Evolutionary conservation across 2,329 filamentous ascomycete genomes (phyloP).

Genomic region (Biscogniauxia mediterranea): DNA sequence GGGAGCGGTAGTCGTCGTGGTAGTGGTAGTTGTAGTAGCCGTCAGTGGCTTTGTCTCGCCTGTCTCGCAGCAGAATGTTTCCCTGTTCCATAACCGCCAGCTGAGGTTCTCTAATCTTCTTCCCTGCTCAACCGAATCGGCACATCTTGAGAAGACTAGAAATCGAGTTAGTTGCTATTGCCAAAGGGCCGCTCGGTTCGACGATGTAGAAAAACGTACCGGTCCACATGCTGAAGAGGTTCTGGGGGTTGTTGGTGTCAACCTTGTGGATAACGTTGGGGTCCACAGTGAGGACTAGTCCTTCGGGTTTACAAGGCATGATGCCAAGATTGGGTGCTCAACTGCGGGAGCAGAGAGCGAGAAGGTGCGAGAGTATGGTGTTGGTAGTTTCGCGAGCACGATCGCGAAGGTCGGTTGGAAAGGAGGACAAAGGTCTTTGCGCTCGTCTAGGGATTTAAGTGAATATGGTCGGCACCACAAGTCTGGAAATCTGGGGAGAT

Average conservation of each 20-base stretch:
- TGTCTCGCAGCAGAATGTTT: slow-evolving; percentile 83
- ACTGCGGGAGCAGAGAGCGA: slow-evolving; percentile 21
- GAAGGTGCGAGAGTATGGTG: slow-evolving; percentile 17
- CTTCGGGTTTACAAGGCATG: slow-evolving; percentile 83
- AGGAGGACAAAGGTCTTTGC: slow-evolving; percentile 6
- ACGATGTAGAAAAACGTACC: slow-evolving; percentile 56
- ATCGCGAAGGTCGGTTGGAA: slow-evolving; percentile 23
- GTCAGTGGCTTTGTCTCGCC: slow-evolving; percentile 48
- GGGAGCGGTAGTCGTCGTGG: neutral
- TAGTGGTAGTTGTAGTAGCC: neutral
- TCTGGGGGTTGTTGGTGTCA: slow-evolving; percentile 88
- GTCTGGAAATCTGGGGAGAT: slow-evolving; percentile 8
- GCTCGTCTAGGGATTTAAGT: neutral
- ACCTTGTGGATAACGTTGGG: slow-evolving; percentile 90
- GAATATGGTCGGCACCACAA: slow-evolving; percentile 21
- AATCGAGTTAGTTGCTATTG: slow-evolving; percentile 32
- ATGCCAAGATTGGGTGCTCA: slow-evolving; percentile 30
- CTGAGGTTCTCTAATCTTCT: slow-evolving; percentile 90
- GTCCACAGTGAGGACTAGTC: slow-evolving; percentile 88
- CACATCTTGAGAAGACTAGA: slow-evolving; percentile 88
- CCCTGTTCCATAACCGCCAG: slow-evolving; percentile 92
- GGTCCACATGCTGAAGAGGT: slow-evolving; percentile 95
- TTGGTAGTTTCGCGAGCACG: slow-evolving; percentile 20
- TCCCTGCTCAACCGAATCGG: slow-evolving; percentile 90
- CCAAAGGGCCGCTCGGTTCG: slow-evolving; percentile 1